A percentile compares a stretch with the other conserved stretches of the same genome.
phyloP scores from a whole-genome alignment of 192 early-diverging fungal genomes.

The Cetraspora pellucida region DNA sequence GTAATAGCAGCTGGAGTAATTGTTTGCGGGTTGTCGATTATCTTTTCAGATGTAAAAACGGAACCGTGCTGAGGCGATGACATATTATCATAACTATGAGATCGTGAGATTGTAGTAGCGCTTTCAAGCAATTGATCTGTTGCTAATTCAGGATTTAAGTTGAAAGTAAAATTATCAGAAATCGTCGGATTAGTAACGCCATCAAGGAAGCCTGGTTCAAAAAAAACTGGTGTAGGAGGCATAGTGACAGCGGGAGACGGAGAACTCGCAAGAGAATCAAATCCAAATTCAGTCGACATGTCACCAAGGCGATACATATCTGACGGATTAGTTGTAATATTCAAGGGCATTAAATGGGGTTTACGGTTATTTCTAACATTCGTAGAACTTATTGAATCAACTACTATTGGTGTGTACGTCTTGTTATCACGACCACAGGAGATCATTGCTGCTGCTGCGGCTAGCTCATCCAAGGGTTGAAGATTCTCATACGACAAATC shows the following conservation, averaged over 20 bases:
- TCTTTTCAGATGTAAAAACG: conserved; percentile 11
- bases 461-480: neutral
- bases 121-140: conserved; percentile 1
- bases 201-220: conserved; percentile 13
- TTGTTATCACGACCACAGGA: neutral
- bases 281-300: neutral
- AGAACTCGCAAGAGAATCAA: conserved; percentile 9
- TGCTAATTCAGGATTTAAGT: neutral
- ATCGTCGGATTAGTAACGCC: conserved; percentile 18
- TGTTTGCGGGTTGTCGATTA: conserved; percentile 23
- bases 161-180: neutral
- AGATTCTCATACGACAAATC: neutral
- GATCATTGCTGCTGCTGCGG: neutral
- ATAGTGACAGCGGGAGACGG: conserved; percentile 21
- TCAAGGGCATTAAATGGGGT: conserved; percentile 16
- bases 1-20: conserved; percentile 18
- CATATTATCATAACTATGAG: conserved; percentile 9
- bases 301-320: neutral
- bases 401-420: neutral
- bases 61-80: neutral
- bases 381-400: neutral
- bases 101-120: neutral
- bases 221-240: conserved; percentile 27
- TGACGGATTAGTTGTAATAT: neutral
- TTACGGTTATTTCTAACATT: conserved; percentile 10